These are phyloP conservation scores for Fraxinus nigra DNA, from an alignment of 305 asterid species.

Conservation along the genomic window DNA sequence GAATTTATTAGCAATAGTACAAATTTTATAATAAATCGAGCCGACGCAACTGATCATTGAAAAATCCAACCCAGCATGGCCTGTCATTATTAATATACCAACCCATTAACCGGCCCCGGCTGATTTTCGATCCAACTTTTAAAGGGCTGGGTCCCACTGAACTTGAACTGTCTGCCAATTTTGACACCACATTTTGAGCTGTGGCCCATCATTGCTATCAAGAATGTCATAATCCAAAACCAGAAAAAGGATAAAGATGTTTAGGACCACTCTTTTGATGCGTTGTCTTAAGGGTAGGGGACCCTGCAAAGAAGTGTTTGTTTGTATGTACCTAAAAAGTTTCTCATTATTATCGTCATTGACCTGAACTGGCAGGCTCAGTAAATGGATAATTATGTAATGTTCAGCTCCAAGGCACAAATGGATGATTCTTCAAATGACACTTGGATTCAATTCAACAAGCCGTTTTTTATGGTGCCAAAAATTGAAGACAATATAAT, in stretches of 20 bases:
- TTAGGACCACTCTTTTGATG: not conserved
- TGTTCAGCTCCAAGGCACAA: not conserved
- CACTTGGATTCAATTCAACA: not conserved
- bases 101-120: not conserved
- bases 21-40: not conserved
- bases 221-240: not conserved
- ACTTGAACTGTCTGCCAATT: not conserved
- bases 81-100: not conserved
- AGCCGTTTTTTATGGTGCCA: not conserved
- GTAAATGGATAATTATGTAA: not conserved
- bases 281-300: not conserved
- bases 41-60: not conserved
- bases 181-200: not conserved
- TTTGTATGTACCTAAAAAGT: not conserved
- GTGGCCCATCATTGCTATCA: not conserved
- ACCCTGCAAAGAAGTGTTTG: not conserved
- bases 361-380: not conserved
- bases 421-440: not conserved
- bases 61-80: not conserved
- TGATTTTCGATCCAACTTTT: not conserved
- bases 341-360: not conserved
- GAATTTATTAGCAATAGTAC: not conserved
- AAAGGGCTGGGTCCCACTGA: not conserved
- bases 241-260: not conserved
- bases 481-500: not conserved